These are phyloP conservation scores for Fusarium clavum DNA, from an alignment of 2,329 filamentous ascomycete species.

Conservation along the genomic window DNA sequence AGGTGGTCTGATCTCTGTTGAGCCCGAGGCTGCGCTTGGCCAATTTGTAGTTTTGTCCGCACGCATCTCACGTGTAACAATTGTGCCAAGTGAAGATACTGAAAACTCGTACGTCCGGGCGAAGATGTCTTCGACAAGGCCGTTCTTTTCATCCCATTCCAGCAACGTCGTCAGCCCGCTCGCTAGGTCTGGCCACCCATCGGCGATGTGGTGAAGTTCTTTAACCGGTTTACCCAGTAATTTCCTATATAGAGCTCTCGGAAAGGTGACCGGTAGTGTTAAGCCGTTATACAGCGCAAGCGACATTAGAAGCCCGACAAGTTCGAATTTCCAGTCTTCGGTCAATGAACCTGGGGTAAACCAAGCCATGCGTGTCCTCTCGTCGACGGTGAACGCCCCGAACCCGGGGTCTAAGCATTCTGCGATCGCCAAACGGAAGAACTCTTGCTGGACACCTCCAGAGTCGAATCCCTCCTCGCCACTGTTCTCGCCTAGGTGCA, in stretches of 20 bases:
- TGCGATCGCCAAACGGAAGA: constrained; percentile 85
- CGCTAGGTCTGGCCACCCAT: constrained; percentile 87
- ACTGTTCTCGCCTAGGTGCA: constrained; percentile 82
- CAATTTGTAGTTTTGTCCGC: constrained; percentile 54
- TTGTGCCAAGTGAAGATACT: constrained; percentile 66
- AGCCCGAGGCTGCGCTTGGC: constrained; percentile 62
- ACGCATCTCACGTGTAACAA: constrained; percentile 68
- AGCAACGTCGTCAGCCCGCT: constrained; percentile 79
- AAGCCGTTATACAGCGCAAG: constrained; percentile 94
- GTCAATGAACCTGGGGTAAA: constrained; percentile 86
- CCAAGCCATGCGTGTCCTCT: constrained; percentile 83
- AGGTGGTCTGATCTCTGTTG: constrained; percentile 39
- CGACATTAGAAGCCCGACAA: constrained; percentile 88
- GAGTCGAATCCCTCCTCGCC: constrained; percentile 94
- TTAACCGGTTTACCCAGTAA: constrained; percentile 77
- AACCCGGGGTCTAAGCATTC: constrained; percentile 83
- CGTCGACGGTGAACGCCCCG: constrained; percentile 83
- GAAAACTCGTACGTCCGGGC: constrained; percentile 89
- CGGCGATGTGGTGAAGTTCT: constrained; percentile 79
- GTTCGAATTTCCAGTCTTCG: constrained; percentile 88
- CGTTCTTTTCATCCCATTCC: constrained; percentile 79
- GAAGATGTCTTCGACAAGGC: constrained; percentile 84
- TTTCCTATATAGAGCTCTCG: constrained; percentile 83
- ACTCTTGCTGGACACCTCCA: constrained; percentile 96
- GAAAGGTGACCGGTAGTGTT: constrained; percentile 90